These are phyloP conservation scores for Guillardia theta DNA, from an alignment of 78 protist genomes.

Conservation along the genomic window DNA sequence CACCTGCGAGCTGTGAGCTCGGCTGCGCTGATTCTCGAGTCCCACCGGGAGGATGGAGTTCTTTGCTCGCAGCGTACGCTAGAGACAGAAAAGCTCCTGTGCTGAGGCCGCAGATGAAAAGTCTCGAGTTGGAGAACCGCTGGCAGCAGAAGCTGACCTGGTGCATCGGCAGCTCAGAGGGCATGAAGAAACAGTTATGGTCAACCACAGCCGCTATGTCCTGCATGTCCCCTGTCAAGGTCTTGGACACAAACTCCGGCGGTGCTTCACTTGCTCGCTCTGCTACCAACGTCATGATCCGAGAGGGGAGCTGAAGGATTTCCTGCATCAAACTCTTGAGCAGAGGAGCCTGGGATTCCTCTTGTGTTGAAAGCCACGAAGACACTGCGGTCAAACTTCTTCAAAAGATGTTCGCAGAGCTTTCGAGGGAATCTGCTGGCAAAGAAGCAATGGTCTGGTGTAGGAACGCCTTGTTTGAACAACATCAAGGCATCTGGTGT, in stretches of 20 bases:
- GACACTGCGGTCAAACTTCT: background rate
- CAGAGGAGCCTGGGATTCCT: background rate
- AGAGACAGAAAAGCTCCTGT: background rate
- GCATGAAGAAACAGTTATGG: too few species aligned
- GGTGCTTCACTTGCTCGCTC: background rate
- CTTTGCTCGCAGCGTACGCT: background rate
- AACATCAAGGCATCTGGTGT: background rate
- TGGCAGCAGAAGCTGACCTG: too few species aligned
- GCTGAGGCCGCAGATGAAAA: background rate
- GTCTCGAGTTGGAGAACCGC: too few species aligned
- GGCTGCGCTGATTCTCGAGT: too few species aligned
- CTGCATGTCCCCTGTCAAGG: background rate
- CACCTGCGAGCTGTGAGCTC: too few species aligned
- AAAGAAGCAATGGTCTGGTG: background rate
- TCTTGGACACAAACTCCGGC: background rate
- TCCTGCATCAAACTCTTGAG: background rate
- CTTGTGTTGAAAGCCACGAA: background rate
- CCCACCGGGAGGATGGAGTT: background rate
- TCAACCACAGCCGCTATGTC: background rate
- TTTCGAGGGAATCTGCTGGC: background rate
- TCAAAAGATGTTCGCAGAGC: background rate
- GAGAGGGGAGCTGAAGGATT: background rate
- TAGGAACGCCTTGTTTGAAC: background rate
- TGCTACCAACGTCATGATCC: background rate
- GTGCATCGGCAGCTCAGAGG: too few species aligned